Conservation (phyloP, 164 flowering plant species). For the Tetracentron sinense region DNA sequence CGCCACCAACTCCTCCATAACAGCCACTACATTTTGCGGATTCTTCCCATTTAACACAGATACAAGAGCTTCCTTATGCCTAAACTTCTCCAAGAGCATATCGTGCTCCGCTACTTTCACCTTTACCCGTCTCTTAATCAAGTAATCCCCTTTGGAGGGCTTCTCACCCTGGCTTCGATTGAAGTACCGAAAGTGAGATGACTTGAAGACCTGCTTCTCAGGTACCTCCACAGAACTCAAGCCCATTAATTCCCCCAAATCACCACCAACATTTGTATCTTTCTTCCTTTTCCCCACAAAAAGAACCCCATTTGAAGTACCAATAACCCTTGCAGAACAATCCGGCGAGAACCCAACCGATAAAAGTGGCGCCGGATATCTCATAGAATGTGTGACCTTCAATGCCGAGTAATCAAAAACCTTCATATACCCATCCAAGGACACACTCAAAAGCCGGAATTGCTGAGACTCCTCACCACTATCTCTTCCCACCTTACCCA, state of each 20-base stretch:
- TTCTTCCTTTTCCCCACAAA: constrained; percentile 71
- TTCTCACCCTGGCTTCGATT: constrained; percentile 71
- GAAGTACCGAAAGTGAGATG: constrained; percentile 65
- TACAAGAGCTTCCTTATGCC: constrained; percentile 82
- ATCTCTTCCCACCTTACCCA: constrained; percentile 49
- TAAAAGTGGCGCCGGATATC: constrained; percentile 73
- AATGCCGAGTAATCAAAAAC: constrained; percentile 72
- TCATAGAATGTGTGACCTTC: constrained; percentile 72
- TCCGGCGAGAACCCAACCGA: constrained; percentile 75
- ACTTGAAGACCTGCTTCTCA: constrained; percentile 41
- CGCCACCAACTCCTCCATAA: constrained; percentile 89
- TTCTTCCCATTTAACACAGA: constrained; percentile 49
- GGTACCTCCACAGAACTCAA: constrained; percentile 31
- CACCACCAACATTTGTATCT: constrained; percentile 24
- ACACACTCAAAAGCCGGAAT: constrained; percentile 68
- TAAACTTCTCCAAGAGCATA: constrained; percentile 76
- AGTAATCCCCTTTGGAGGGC: constrained; percentile 60
- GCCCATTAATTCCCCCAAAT: constrained; percentile 15
- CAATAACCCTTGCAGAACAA: constrained; percentile 56
- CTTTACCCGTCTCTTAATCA: constrained; percentile 51
- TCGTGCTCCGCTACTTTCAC: constrained; percentile 76
- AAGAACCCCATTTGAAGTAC: constrained; percentile 72
- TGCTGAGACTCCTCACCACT: constrained; percentile 39
- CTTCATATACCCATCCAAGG: constrained; percentile 87
- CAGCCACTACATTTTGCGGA: constrained; percentile 65